Base-by-base conservation (phyloP, 495 filamentous ascomycete genomes). In the Aspergillus funiculosus region DNA sequence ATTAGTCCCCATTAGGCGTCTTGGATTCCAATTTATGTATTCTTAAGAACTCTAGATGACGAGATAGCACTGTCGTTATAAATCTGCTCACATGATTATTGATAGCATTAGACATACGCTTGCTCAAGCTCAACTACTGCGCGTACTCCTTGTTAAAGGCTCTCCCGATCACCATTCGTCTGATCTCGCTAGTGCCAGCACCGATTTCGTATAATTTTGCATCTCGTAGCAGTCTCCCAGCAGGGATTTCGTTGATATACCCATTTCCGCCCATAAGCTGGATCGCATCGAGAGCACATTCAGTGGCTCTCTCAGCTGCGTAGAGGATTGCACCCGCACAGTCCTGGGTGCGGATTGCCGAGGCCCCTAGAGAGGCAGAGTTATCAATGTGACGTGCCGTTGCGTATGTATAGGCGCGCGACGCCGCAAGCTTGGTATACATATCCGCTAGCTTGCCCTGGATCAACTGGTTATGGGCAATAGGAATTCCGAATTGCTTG, bases 121-220 rank as follows among this genome's bases (percentile, higher is more conserved):
- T 17, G 21, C 11, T 27, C 21, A n/a, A 9, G 4, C 1, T 19
- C 3, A 9, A 35, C 22, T 14, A 39, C 37, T 62, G 63, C 39
- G 77, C 78, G 68, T 81, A 96, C 64, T 94, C 87, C 67, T 85
- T 88, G 62, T 96, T 95, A 51, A 96, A 98, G 0, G 86, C 86
- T 49, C 92, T 75, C 20, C 94, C 92, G 59, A 98, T 94, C 5
- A 98, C 90, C 75, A 97, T 91, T 50, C 90, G 77, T 51, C 92
- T 69, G 19, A 98, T 81, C 73, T 98, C 92, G 48, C 87, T 94
- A 6, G 92, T 97, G 9, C 92, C 92, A 10, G 92, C 92, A 1
- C 92, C 92, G 67, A 98, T 97, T 72, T 97, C 94, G 68, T 98
- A 98, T 57, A 98, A 60, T 56, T 87, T 88, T 10, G 84, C 83